A percentile compares a stretch with the other conserved stretches of the same genome.
Conservation (phyloP, 495 filamentous ascomycete species). For the Lindgomyces ingoldianus region DNA sequence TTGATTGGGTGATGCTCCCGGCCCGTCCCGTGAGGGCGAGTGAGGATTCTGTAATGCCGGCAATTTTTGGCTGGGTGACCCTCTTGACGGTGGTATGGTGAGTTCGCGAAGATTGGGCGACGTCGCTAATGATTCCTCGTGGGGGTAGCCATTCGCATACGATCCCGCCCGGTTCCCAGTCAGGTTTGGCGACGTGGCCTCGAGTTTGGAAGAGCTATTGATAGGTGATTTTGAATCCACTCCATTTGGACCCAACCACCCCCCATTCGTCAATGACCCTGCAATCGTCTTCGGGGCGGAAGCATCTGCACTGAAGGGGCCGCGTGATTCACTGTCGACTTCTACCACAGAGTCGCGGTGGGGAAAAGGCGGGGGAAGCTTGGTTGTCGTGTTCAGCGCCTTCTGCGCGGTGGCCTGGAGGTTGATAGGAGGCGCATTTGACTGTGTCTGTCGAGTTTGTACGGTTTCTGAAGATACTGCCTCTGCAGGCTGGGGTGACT, state of each 20-base stretch:
- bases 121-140: constrained; percentile 30
- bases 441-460: background rate
- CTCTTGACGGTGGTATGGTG: constrained; percentile 30
- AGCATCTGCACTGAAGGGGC: constrained; percentile 6
- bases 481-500: constrained; percentile 16
- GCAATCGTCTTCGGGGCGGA: constrained; percentile 17
- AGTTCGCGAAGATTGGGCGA: constrained; percentile 36
- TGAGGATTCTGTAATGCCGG: constrained; percentile 34
- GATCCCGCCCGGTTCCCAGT: constrained; percentile 23
- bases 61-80: constrained; percentile 36
- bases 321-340: constrained; percentile 14
- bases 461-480: constrained; percentile 4
- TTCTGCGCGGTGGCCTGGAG: constrained; percentile 23
- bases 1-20: constrained; percentile 31
- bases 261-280: constrained; percentile 14
- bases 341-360: constrained; percentile 33
- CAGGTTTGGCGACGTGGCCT: constrained; percentile 23
- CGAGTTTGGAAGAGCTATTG: constrained; percentile 13
- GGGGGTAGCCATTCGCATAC: constrained; percentile 27
- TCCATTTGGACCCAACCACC: constrained; percentile 6
- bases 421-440: constrained; percentile 7
- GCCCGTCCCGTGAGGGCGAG: constrained; percentile 32
- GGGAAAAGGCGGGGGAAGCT: background rate
- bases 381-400: constrained; percentile 18
- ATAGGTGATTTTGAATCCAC: constrained; percentile 14